Conservation (phyloP, 345 rosid species). For the Cochlearia excelsa region DNA sequence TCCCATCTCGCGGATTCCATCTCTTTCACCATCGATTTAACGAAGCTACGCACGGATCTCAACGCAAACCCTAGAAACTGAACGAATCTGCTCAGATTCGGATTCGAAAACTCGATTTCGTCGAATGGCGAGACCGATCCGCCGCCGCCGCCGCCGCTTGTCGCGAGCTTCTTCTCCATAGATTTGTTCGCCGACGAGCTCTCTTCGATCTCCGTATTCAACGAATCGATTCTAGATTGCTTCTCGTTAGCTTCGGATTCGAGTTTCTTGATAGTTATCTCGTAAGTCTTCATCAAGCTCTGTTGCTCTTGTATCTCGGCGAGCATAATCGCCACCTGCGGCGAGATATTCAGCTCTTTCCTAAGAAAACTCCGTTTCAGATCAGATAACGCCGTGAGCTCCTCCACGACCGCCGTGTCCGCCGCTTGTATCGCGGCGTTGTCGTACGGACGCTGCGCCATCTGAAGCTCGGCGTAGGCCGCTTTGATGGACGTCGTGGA, state of each 20-base stretch:
- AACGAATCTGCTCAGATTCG: slow-evolving; percentile 51
- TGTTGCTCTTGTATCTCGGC: slow-evolving; percentile 98
- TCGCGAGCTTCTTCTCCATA: slow-evolving; percentile 59
- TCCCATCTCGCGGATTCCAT: slow-evolving; percentile 87
- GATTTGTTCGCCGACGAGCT: slow-evolving; percentile 44
- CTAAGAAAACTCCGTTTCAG: slow-evolving; percentile 62
- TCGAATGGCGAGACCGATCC: slow-evolving; percentile 61
- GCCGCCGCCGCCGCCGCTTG: slow-evolving; percentile 27
- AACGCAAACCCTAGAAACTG: slow-evolving; percentile 51
- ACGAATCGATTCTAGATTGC: slow-evolving; percentile 38
- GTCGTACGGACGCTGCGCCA: slow-evolving; percentile 85
- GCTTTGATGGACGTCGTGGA: slow-evolving; percentile 78
- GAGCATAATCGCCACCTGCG: slow-evolving; percentile 79
- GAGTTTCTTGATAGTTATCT: slow-evolving; percentile 69
- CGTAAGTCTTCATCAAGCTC: slow-evolving; percentile 81
- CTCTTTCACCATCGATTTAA: slow-evolving; percentile 62
- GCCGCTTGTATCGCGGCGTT: slow-evolving; percentile 72
- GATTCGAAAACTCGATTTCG: slow-evolving; percentile 35
- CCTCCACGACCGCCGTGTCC: slow-evolving; percentile 85
- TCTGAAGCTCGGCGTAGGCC: slow-evolving; percentile 87
- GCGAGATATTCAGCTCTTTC: slow-evolving; percentile 72
- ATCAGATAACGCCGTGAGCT: slow-evolving; percentile 64
- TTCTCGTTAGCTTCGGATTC: slow-evolving; percentile 50
- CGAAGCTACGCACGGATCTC: slow-evolving; percentile 63
- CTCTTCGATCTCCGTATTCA: slow-evolving; percentile 42